Base-by-base conservation (phyloP, 202 grass and related monocot species). In the Setaria viridis region DNA sequence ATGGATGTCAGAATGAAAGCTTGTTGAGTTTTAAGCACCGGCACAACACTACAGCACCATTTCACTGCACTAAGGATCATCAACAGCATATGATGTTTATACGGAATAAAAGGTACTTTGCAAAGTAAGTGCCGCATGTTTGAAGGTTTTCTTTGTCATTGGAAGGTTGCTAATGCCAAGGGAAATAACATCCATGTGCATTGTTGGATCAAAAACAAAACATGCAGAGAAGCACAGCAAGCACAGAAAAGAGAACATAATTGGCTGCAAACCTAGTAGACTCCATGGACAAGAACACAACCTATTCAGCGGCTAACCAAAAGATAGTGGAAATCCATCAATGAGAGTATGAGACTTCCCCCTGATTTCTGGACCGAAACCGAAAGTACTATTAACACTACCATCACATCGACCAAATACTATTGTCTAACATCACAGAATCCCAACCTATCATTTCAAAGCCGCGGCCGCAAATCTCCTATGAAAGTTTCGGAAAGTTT, bases 1-100 rank as follows among this genome's bases (percentile, higher is more conserved):
- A 72, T 86, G n/a, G 46, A 62, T 55, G 2, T 12, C 57, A 65
- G 59, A 64, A 56, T 7, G 20, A 79, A 55, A 75, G 11, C 4
- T 13, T 70, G 43, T 13, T 21, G 0, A 4, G 16, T 59, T 48
- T 11, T 53, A 77, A 77, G 17, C 8, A 68, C 4, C 50, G 7
- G 51, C 72, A 56, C 9, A 77, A 46, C 50, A 35, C 12, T 46
- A 45, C 4, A 29, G 29, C 0, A 84, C 8, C 6, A 6, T 57
- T 70, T 73, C 6, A 17, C 39, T 25, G 30, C 33, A 37, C 3
- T 13, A 65, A 32, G 17, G 43, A 83, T 62, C 13, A 34, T 45
- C 6, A 67, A 35, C 43, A 8, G 58, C 7, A 73, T 62, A 54
- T 9, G 7, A 74, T 56, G 54, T 80, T 54, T 12, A 2, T 47